phyloP scores from a whole-genome alignment of 768 basidiomycete species.

The Trametes coccinea region DNA sequence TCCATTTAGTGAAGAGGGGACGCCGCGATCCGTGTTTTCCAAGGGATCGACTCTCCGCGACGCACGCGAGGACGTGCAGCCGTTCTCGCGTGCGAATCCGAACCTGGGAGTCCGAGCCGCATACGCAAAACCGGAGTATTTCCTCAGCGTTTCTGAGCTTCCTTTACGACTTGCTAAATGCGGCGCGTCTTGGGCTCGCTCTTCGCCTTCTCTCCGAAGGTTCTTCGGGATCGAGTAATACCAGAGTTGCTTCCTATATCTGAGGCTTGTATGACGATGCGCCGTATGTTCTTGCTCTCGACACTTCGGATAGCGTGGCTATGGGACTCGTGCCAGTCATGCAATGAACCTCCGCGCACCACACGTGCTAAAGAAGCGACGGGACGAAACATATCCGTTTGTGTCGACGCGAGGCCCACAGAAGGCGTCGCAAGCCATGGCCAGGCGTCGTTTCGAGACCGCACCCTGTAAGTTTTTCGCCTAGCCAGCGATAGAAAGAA shows the following conservation, averaged over 20 bases:
- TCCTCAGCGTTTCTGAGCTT: not conserved
- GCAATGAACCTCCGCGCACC: not conserved
- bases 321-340: not conserved
- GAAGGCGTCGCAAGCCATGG: not conserved
- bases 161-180: not conserved
- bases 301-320: not conserved
- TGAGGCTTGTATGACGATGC: not conserved
- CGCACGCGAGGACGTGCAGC: not conserved
- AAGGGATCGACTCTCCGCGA: not conserved
- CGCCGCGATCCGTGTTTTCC: not conserved
- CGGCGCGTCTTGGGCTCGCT: not conserved
- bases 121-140: not conserved
- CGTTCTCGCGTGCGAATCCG: not conserved
- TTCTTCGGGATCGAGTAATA: slow-evolving; percentile 16
- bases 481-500: slow-evolving; percentile 6
- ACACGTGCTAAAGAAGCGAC: slow-evolving; percentile 10
- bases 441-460: slow-evolving; percentile 1
- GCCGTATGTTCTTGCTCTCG: not conserved
- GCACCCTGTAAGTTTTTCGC: slow-evolving; percentile 20
- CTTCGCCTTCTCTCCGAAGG: slow-evolving; percentile 19
- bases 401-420: not conserved
- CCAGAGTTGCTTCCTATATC: not conserved
- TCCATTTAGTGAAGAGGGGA: slow-evolving; percentile 6
- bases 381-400: not conserved
- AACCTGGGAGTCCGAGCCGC: not conserved